A percentile compares a stretch with the other conserved stretches of the same genome.
Evolutionary conservation across 768 basidiomycete genomes (phyloP).

Genomic region (Rhizopogon sp.): DNA sequence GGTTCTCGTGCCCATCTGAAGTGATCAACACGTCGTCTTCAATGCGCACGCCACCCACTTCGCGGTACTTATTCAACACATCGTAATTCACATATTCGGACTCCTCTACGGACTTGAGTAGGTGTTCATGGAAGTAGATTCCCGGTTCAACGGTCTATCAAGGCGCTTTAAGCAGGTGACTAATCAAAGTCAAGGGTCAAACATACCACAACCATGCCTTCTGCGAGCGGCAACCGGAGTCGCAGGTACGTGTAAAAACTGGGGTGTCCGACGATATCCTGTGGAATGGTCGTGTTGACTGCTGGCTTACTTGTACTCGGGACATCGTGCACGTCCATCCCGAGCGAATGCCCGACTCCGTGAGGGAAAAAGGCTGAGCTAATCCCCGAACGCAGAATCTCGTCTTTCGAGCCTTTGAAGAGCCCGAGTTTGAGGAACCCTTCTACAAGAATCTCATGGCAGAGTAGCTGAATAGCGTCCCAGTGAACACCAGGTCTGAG

Average conservation of each 20-base stretch:
- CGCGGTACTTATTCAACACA: conserved; percentile 65
- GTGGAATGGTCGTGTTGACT: conserved; percentile 46
- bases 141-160: conserved; percentile 88
- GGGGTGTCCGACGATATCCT: conserved; percentile 39
- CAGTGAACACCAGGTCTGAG: conserved; percentile 81
- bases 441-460: conserved; percentile 75
- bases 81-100: conserved; percentile 38
- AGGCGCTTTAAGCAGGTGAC: neutral
- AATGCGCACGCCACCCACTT: conserved; percentile 88
- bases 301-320: conserved; percentile 76
- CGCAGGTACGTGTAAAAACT: conserved; percentile 79
- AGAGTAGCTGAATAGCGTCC: conserved; percentile 82
- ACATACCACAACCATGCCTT: conserved; percentile 84
- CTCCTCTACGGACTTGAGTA: conserved; percentile 20
- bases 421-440: conserved; percentile 84
- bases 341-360: conserved; percentile 86
- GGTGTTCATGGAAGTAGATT: conserved; percentile 77
- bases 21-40: conserved; percentile 90
- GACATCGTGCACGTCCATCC: conserved; percentile 93
- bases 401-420: conserved; percentile 68
- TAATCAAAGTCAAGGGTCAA: neutral
- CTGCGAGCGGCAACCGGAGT: conserved; percentile 65
- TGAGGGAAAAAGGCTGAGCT: conserved; percentile 92
- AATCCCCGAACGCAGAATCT: conserved; percentile 71
- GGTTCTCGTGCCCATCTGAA: conserved; percentile 67